Evolutionary conservation across 2,329 filamentous ascomycete species (phyloP).

Genomic region (Clarireedia monteithiana): DNA sequence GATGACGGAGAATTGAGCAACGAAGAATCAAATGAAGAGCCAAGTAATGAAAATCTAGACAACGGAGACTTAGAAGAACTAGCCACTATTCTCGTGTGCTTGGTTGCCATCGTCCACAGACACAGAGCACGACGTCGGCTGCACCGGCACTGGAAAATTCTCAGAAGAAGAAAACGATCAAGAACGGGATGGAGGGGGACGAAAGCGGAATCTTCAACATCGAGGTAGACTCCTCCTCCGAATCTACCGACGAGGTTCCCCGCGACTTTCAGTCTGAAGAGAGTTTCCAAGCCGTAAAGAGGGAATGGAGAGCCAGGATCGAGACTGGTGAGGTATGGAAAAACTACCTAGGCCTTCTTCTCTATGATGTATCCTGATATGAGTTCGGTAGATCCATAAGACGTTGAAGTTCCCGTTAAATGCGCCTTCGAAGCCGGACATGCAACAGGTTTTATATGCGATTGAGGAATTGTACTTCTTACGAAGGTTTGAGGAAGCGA

Average conservation of each 20-base stretch:
- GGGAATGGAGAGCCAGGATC: conserved; percentile 23
- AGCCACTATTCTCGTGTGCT: no score
- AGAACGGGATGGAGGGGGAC: not conserved
- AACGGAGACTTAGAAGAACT: no score
- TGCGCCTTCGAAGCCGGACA: conserved; percentile 24
- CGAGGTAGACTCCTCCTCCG: conserved; percentile 34
- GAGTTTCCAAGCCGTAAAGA: conserved; percentile 21
- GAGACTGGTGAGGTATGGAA: conserved; percentile 25
- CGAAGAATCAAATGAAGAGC: no score
- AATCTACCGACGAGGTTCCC: conserved; percentile 19
- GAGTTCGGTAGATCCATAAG: conserved; percentile 20
- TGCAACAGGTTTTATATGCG: conserved; percentile 26
- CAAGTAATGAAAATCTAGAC: no score
- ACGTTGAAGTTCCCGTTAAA: conserved; percentile 21
- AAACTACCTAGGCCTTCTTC: not conserved
- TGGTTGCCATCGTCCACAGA: no score
- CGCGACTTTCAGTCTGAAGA: conserved; percentile 28
- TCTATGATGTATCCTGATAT: not conserved
- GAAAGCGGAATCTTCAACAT: conserved; percentile 33
- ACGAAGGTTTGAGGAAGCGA: conserved; percentile 23
- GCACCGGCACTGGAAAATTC: not conserved
- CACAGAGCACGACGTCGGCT: no score
- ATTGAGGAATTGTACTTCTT: conserved; percentile 30
- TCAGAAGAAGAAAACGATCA: not conserved
- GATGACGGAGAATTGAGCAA: no score